phyloP scores from a whole-genome alignment of 2,329 filamentous ascomycete genomes.

The Xylaria sp. region DNA sequence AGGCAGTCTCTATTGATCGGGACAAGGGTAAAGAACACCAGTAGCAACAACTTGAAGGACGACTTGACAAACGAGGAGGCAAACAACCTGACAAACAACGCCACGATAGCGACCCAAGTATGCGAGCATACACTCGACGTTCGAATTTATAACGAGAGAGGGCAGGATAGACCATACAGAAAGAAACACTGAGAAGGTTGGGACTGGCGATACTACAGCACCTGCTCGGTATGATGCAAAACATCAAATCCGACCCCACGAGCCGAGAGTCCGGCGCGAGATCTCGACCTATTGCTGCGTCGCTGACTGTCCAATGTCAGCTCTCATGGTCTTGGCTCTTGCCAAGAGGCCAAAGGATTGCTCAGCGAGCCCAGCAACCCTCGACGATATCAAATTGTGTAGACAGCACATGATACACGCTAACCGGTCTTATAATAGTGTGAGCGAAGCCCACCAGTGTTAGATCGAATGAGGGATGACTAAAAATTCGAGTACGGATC shows the following conservation, averaged over 20 bases:
- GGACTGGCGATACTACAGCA: conserved; percentile 1
- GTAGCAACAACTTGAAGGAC: not conserved
- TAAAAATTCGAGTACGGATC: conserved; percentile 10
- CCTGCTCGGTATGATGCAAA: conserved; percentile 10
- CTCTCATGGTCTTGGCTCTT: conserved; percentile 27
- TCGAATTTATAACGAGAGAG: not conserved
- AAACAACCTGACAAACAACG: not conserved
- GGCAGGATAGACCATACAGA: not conserved
- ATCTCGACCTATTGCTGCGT: not conserved
- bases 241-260: not conserved
- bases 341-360: conserved; percentile 24
- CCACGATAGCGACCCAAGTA: not conserved
- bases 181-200: not conserved
- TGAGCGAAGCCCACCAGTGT: conserved; percentile 6
- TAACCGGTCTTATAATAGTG: not conserved
- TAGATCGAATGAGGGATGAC: conserved; percentile 23
- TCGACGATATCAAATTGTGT: conserved; percentile 16
- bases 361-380: conserved; percentile 9
- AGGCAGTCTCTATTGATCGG: not conserved
- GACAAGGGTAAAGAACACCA: not conserved
- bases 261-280: not conserved
- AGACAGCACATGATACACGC: not conserved
- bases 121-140: not conserved
- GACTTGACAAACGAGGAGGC: not conserved
- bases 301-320: conserved; percentile 34